phyloP scores from a whole-genome alignment of 805 yeast species.

The Kazachstania africana region DNA sequence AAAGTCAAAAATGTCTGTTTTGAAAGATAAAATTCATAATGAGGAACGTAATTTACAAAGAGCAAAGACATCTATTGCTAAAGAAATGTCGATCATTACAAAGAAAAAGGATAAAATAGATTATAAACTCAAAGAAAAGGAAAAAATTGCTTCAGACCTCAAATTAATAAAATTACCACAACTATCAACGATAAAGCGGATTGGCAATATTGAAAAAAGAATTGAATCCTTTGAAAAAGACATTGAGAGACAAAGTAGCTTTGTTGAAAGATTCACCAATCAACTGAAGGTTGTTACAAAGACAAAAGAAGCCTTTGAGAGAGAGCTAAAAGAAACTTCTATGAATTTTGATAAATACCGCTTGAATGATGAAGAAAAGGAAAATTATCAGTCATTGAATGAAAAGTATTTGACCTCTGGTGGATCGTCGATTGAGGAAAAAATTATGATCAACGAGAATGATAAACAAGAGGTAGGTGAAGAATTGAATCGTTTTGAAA shows the following conservation, averaged over 20 bases:
- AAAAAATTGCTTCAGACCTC: constrained; percentile 33
- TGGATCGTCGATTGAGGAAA: constrained; percentile 43
- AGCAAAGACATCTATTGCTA: constrained; percentile 35
- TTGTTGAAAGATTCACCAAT: constrained; percentile 30
- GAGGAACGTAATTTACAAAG: constrained; percentile 30
- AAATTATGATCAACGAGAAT: constrained; percentile 30
- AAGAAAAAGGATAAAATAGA: constrained; percentile 31
- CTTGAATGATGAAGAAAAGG: constrained; percentile 39
- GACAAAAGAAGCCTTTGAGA: constrained; percentile 31
- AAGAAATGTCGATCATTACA: constrained; percentile 32
- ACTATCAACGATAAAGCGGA: constrained; percentile 35
- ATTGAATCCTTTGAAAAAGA: constrained; percentile 41
- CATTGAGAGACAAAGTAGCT: constrained; percentile 36
- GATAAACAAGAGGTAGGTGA: constrained; percentile 34
- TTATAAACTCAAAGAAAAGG: constrained; percentile 31
- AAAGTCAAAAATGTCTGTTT: constrained; percentile 19
- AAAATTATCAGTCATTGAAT: constrained; percentile 48
- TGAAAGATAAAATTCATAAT: constrained; percentile 25
- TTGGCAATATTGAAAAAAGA: constrained; percentile 35
- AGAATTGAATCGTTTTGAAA: constrained; percentile 29
- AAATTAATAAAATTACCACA: constrained; percentile 54
- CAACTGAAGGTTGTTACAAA: constrained; percentile 38
- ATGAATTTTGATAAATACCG: constrained; percentile 23
- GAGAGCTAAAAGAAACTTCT: constrained; percentile 15
- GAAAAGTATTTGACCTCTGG: constrained; percentile 46